Percentiles rank a stretch among this genome's conserved stretches.
Evolutionary conservation across 2,329 filamentous ascomycete genomes (phyloP).

Genomic region (Aspergillus sp.): DNA sequence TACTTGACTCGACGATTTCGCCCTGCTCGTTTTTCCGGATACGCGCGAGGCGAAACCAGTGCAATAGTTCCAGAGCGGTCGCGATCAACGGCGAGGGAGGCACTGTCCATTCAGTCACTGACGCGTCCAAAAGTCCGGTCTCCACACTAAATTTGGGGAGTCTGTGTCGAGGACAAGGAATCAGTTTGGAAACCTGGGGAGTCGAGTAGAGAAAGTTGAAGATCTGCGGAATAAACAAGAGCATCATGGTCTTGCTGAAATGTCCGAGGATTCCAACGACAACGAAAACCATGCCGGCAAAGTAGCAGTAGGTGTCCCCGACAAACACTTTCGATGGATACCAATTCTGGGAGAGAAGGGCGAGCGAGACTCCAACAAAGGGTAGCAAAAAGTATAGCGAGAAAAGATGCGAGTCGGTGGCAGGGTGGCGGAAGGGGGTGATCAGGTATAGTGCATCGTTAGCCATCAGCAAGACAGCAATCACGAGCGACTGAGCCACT

Average conservation of each 20-base stretch:
- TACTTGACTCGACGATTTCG: constrained; percentile 77
- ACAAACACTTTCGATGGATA: constrained; percentile 95
- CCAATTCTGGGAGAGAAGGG: constrained; percentile 90
- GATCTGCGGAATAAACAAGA: constrained; percentile 89
- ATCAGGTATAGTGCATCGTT: constrained; percentile 90
- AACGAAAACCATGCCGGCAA: constrained; percentile 98
- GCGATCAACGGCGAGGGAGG: constrained; percentile 71
- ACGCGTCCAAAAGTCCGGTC: constrained; percentile 84
- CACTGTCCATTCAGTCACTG: constrained; percentile 74
- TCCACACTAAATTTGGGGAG: constrained; percentile 85
- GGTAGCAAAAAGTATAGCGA: constrained; percentile 93
- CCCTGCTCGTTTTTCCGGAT: constrained; percentile 71
- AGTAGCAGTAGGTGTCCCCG: constrained; percentile 99
- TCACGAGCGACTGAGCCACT: constrained; percentile 89
- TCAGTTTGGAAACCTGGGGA: constrained; percentile 85
- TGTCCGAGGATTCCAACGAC: constrained; percentile 96
- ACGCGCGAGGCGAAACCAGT: constrained; percentile 68
- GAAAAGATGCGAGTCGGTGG: constrained; percentile 94
- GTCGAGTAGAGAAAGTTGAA: constrained; percentile 96
- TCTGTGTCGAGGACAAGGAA: constrained; percentile 91
- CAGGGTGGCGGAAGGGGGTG: constrained; percentile 84
- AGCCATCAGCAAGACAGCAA: constrained; percentile 78
- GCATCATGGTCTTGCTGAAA: constrained; percentile 93
- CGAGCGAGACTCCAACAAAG: constrained; percentile 88
- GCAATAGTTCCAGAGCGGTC: constrained; percentile 68